phyloP scores from a whole-genome alignment of 1,284 basidiomycete genomes.

The Cutaneotrichosporon dermatis region DNA sequence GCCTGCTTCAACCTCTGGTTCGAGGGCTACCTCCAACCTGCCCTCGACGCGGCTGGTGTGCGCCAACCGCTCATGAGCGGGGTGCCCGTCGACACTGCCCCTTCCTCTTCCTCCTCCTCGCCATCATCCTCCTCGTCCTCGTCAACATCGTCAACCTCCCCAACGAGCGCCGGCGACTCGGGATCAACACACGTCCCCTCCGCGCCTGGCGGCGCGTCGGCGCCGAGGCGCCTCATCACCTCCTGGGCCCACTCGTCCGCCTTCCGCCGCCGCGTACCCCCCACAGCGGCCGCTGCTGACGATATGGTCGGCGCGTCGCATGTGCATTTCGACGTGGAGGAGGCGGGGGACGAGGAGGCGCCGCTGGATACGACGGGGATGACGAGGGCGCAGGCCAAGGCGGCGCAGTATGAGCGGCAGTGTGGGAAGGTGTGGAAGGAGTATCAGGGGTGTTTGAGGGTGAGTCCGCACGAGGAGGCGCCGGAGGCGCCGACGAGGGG shows the following conservation, averaged over 20 bases:
- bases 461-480: conserved; percentile 36
- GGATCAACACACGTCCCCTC: no score
- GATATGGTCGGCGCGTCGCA: conserved; percentile 19
- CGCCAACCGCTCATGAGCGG: not conserved
- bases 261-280: conserved; percentile 19
- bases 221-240: conserved; percentile 15
- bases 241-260: conserved; percentile 24
- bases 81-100: not conserved
- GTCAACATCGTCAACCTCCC: conserved; percentile 2
- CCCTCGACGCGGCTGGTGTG: conserved; percentile 26
- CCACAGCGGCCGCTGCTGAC: conserved; percentile 6
- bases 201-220: no score
- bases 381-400: conserved; percentile 49
- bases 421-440: conserved; percentile 75
- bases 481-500: conserved; percentile 10
- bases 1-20: conserved; percentile 96
- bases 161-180: conserved; percentile 1
- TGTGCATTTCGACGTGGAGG: conserved; percentile 10
- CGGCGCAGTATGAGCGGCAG: conserved; percentile 72
- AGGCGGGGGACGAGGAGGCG: conserved; percentile 6
- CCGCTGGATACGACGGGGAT: conserved; percentile 38
- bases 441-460: conserved; percentile 76
- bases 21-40: conserved; percentile 82
- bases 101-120: conserved; percentile 1
- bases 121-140: not conserved